A percentile compares a stretch with the other conserved stretches of the same genome.
These are phyloP conservation scores for Sophora flavescens DNA, from an alignment of 306 rosid species.

Conservation along the genomic window DNA sequence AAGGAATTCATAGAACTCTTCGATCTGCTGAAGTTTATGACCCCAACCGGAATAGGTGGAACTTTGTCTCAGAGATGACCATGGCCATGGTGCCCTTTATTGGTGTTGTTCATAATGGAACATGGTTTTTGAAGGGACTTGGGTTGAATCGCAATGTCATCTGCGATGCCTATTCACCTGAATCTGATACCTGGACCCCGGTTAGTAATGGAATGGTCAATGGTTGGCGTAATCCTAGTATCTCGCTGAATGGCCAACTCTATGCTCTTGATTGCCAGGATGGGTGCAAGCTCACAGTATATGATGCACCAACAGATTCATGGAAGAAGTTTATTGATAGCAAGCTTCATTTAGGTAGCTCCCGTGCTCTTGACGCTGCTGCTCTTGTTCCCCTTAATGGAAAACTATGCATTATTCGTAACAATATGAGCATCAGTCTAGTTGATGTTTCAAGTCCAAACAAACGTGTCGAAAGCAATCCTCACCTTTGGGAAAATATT, in stretches of 20 bases:
- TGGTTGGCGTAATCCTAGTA: constrained; percentile 98
- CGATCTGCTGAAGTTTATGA: constrained; percentile 96
- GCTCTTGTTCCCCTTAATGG: constrained; percentile 96
- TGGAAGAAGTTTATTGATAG: constrained; percentile 98
- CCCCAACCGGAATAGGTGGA: constrained; percentile 91
- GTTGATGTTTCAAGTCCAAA: constrained; percentile 82
- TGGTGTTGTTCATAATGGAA: constrained; percentile 90
- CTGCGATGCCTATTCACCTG: constrained; percentile 92
- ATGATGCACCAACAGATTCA: constrained; percentile 79
- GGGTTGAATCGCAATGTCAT: constrained; percentile 91
- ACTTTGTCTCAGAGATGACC: constrained; percentile 92
- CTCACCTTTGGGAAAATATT: constrained; percentile 95
- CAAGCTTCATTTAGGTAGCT: constrained; percentile 92
- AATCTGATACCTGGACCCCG: constrained; percentile 87
- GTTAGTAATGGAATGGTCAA: constrained; percentile 84
- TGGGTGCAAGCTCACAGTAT: constrained; percentile 94
- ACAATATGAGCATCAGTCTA: constrained; percentile 96
- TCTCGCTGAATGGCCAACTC: constrained; percentile 86
- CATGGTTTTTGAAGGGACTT: constrained; percentile 96
- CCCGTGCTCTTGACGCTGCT: constrained; percentile 92
- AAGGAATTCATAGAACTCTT: constrained; percentile 96
- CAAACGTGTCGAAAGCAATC: constrained; percentile 79
- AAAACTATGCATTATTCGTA: constrained; percentile 94
- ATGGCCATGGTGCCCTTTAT: constrained; percentile 97
- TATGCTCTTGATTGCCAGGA: constrained; percentile 91